These are phyloP conservation scores for Camellia sinensis DNA, from an alignment of 148 eudicot species.

Conservation along the genomic window DNA sequence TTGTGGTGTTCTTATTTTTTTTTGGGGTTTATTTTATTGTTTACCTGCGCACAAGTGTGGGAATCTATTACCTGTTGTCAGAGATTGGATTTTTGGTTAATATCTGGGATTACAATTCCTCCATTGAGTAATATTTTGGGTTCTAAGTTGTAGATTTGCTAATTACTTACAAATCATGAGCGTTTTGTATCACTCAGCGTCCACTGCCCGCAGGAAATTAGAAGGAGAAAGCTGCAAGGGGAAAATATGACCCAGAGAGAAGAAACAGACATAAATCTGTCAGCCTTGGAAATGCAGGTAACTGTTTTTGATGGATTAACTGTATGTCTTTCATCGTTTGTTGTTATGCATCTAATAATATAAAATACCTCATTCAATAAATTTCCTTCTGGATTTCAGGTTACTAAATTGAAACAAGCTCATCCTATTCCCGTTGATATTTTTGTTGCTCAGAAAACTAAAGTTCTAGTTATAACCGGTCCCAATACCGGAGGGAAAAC, in stretches of 20 bases:
- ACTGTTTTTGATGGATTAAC: neutral
- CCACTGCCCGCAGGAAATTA: constrained; percentile 54
- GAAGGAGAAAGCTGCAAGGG: constrained; percentile 70
- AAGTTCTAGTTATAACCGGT: constrained; percentile 90
- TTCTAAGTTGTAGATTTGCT: neutral
- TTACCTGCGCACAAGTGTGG: neutral
- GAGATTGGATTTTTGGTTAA: neutral
- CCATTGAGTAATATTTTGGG: no score
- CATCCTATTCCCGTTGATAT: constrained; percentile 78
- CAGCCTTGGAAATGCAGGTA: constrained; percentile 62
- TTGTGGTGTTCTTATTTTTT: constrained; percentile 4
- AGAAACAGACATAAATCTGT: constrained; percentile 43
- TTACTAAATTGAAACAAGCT: constrained; percentile 56
- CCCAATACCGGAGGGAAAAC: constrained; percentile 99
- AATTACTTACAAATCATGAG: neutral
- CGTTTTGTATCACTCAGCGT: constrained; percentile 1
- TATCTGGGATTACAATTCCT: no score
- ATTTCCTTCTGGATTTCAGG: constrained; percentile 42
- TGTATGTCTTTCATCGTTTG: neutral
- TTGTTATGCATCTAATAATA: neutral
- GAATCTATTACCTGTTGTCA: neutral
- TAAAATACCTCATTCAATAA: neutral
- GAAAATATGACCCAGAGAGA: constrained; percentile 40
- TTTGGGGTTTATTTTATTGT: constrained; percentile 1
- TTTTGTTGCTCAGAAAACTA: constrained; percentile 55